phyloP scores from a whole-genome alignment of 768 basidiomycete genomes.

The Collybia mongolica region DNA sequence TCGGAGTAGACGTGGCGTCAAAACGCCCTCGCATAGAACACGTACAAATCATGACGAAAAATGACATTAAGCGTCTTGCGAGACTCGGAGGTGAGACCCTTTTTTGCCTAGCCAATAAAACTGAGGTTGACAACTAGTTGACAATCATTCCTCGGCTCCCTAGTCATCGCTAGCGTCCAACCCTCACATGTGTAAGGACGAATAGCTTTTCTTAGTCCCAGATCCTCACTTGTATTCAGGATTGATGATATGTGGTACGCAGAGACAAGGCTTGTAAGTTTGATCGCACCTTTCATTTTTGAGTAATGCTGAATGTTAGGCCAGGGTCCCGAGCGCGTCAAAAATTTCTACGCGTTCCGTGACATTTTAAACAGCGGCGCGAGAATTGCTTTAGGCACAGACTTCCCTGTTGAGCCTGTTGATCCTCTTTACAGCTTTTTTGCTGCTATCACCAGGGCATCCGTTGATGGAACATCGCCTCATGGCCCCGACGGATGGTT shows the following conservation, averaged over 20 bases:
- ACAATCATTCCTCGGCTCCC: not conserved
- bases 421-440: conserved; percentile 73
- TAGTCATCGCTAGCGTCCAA: conserved; percentile 77
- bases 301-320: no score
- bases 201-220: not conserved
- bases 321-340: conserved; percentile 66
- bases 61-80: conserved; percentile 60
- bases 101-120: not conserved
- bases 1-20: conserved; percentile 42
- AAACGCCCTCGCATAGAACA: conserved; percentile 71
- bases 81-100: conserved; percentile 56
- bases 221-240: conserved; percentile 21
- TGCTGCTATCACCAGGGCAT: conserved; percentile 65
- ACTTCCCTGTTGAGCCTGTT: conserved; percentile 74
- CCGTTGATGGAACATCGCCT: conserved; percentile 61
- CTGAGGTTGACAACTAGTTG: not conserved
- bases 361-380: conserved; percentile 41
- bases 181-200: conserved; percentile 67
- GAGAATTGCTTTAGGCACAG: conserved; percentile 53
- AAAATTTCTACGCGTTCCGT: conserved; percentile 71
- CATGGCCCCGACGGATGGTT: conserved; percentile 72
- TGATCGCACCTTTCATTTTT: not conserved
- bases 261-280: conserved; percentile 57
- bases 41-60: conserved; percentile 63
- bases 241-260: conserved; percentile 75